Conservation (phyloP, 148 eudicot genomes). For the Amaranthus palmeri region DNA sequence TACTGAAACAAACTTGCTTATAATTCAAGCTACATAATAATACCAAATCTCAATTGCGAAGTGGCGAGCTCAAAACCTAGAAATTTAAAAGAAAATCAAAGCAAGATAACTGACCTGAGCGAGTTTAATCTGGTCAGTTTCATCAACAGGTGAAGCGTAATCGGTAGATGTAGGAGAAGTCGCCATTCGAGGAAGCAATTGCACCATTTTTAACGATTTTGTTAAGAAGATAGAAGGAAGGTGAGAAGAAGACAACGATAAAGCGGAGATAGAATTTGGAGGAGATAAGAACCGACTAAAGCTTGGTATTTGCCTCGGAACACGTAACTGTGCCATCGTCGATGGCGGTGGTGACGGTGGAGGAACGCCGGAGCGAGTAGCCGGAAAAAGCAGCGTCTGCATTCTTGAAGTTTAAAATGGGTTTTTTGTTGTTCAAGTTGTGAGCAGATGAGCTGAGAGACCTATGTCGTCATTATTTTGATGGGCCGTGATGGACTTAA, state of each 20-base stretch:
- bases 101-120: slow-evolving; percentile 47
- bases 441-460: too few relatives aligned
- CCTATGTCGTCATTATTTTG: neutral
- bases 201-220: slow-evolving; percentile 7
- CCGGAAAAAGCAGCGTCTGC: slow-evolving; percentile 77
- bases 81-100: neutral
- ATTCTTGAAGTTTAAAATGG: slow-evolving; percentile 18
- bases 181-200: slow-evolving; percentile 29
- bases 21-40: neutral
- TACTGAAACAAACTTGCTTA: neutral
- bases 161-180: slow-evolving; percentile 40
- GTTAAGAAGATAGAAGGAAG: slow-evolving; percentile 20
- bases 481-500: neutral
- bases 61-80: neutral
- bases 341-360: slow-evolving; percentile 24
- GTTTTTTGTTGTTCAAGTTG: too few relatives aligned
- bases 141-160: slow-evolving; percentile 41
- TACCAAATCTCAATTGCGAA: neutral
- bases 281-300: slow-evolving; percentile 19
- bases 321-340: slow-evolving; percentile 4
- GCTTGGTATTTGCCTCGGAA: slow-evolving; percentile 1
- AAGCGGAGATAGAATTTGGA: slow-evolving; percentile 30
- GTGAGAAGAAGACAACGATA: slow-evolving; percentile 6
- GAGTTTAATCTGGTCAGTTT: slow-evolving; percentile 71
- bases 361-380: slow-evolving; percentile 46